phyloP scores from a whole-genome alignment of 2,329 filamentous ascomycete genomes.

The Xylariaceae sp. region DNA sequence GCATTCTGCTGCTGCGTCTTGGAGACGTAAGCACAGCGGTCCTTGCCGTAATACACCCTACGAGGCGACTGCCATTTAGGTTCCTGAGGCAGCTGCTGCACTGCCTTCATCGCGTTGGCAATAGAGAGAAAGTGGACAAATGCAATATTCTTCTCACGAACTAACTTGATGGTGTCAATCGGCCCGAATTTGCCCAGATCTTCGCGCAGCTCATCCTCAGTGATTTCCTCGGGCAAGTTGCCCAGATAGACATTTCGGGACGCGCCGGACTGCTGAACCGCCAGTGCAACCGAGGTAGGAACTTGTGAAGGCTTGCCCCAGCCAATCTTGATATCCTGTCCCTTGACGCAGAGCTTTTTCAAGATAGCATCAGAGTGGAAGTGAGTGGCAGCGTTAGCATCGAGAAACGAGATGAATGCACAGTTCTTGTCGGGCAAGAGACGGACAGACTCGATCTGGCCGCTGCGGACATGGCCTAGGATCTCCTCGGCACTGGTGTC shows the following conservation, averaged over 20 bases:
- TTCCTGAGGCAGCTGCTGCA: constrained; percentile 92
- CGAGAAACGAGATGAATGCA: constrained; percentile 97
- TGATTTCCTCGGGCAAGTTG: constrained; percentile 83
- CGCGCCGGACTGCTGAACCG: constrained; percentile 93
- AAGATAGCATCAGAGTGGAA: constrained; percentile 99
- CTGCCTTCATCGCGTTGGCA: constrained; percentile 96
- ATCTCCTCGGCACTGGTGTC: constrained; percentile 97
- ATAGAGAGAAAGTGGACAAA: constrained; percentile 96
- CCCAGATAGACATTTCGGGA: constrained; percentile 97
- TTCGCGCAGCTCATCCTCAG: constrained; percentile 87
- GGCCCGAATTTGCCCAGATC: constrained; percentile 94
- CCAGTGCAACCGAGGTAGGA: constrained; percentile 92
- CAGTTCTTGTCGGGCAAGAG: constrained; percentile 98
- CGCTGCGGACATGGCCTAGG: constrained; percentile 88
- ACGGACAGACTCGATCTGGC: constrained; percentile 97
- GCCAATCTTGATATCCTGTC: constrained; percentile 98
- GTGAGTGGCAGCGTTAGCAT: constrained; percentile 94
- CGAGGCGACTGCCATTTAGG: constrained; percentile 93
- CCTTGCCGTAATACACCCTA: constrained; percentile 97
- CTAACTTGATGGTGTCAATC: constrained; percentile 96
- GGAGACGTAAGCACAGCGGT: constrained; percentile 95
- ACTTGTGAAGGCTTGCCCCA: constrained; percentile 99
- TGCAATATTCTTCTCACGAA: constrained; percentile 94
- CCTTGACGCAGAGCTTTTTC: constrained; percentile 98
- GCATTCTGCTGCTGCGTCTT: constrained; percentile 99